Evolutionary conservation across 495 filamentous ascomycete genomes (phyloP), one percentile per base, ranked within the genome.

Genomic region (Astrothelium macrocarpum): DNA sequence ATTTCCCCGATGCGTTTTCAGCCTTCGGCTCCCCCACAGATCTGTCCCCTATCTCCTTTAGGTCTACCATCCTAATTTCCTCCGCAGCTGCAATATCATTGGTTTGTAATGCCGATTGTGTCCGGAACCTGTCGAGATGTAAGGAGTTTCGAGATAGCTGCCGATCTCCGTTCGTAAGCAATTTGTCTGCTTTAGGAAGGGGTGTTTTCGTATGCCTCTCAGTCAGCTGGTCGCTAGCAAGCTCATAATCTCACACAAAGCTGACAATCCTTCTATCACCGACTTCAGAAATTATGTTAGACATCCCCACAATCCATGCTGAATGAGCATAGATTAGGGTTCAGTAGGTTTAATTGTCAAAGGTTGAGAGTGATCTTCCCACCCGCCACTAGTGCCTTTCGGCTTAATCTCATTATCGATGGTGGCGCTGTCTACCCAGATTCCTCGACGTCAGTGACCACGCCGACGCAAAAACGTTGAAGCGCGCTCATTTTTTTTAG

Each of bases 341-440:
- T 20, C 25, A 49, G 10, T 20, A 56, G 49, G 20, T 49, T 14
- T 49, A 49, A 20, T 56, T 25, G 49, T 56, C 49, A 25, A 56
- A 56, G 49, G 12, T 56, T 56, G 3, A 29, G 26, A 25, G 49
- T 56, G 49, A 56, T 56, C 49, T 28, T 26, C 49, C 25, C 20
- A 56, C 29, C 49, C 49, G 49, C 49, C 49, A 56, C 49, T 56
- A 56, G 49, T 29, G 49, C 7, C 49, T 56, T 56, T 29, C 20
- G 49, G 23, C 49, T 56, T 25, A 56, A 56, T 20, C 25, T 56
- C 49, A 56, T 56, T 56, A 56, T 56, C 49, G 49, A 56, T 56
- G 49, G 49, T 56, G 49, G 49, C 49, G 45, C 45, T 18, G 49
- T 56, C 25, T 28, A 10, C 49, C 49, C 49, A 56, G 49, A 56